These are phyloP conservation scores for Penicillium sp. DNA, from an alignment of 2,329 filamentous ascomycete genomes.

Conservation along the genomic window DNA sequence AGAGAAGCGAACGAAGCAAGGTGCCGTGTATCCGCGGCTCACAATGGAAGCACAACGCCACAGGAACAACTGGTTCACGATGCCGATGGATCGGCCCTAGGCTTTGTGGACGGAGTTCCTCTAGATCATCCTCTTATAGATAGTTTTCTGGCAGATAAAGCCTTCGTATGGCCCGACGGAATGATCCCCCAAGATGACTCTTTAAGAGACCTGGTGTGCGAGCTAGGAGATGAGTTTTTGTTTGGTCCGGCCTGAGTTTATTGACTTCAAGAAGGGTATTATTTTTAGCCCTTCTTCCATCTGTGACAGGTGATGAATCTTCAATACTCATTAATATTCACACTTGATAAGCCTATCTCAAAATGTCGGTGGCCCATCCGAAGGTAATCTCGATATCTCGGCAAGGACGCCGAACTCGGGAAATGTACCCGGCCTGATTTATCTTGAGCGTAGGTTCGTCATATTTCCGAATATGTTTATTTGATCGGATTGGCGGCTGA, in stretches of 20 bases:
- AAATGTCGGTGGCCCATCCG: background rate
- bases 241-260: background rate
- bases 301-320: background rate
- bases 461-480: too few relatives aligned
- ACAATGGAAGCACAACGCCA: background rate
- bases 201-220: conserved; percentile 11
- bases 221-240: conserved; percentile 14
- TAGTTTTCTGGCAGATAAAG: conserved; percentile 17
- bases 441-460: too few relatives aligned
- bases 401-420: background rate
- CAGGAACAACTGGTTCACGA: background rate
- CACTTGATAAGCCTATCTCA: background rate
- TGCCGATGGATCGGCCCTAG: background rate
- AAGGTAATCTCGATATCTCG: background rate
- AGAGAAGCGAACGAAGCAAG: conserved; percentile 3
- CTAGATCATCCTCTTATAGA: conserved; percentile 18
- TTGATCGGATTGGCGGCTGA: too few relatives aligned
- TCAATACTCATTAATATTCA: background rate
- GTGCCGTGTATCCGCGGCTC: background rate
- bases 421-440: background rate
- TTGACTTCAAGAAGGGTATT: background rate
- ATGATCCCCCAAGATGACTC: conserved; percentile 11
- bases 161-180: conserved; percentile 11
- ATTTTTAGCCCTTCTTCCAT: background rate
- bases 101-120: conserved; percentile 4